Conservation (phyloP, 2,329 filamentous ascomycete genomes). For the Neonectria faginata region DNA sequence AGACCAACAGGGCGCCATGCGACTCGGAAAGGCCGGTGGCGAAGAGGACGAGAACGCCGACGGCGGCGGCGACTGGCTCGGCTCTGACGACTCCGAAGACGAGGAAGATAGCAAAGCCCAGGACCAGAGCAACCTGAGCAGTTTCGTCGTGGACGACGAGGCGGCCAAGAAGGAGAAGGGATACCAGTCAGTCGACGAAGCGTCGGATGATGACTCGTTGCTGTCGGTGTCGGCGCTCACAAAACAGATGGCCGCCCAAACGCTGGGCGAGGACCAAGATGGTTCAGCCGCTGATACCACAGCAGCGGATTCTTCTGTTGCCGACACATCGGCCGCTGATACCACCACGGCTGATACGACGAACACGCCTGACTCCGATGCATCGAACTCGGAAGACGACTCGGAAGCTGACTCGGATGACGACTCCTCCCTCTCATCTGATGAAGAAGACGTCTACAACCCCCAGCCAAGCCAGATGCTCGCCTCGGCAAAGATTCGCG, state of each 20-base stretch:
- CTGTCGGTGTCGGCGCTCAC: constrained; percentile 53
- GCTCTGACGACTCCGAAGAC: constrained; percentile 74
- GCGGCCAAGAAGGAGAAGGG: constrained; percentile 49
- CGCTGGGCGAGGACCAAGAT: constrained; percentile 46
- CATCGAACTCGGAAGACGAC: constrained; percentile 38
- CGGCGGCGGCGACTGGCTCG: constrained; percentile 83
- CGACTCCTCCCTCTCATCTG: constrained; percentile 38
- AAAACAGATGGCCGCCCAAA: constrained; percentile 53
- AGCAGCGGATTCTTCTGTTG: constrained; percentile 15
- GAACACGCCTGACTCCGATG: constrained; percentile 28
- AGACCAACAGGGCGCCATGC: constrained; percentile 68
- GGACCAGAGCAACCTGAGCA: constrained; percentile 65
- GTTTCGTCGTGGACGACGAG: constrained; percentile 67
- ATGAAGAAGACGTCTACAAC: constrained; percentile 54
- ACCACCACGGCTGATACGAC: constrained; percentile 27
- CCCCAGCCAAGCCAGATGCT: constrained; percentile 58
- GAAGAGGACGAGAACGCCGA: constrained; percentile 90
- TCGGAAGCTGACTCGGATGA: constrained; percentile 49
- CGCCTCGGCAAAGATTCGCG: constrained; percentile 90
- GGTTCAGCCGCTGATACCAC: constrained; percentile 30
- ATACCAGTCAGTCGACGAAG: constrained; percentile 42
- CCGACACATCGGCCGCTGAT: constrained; percentile 25
- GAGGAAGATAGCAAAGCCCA: constrained; percentile 67
- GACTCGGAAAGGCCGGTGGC: constrained; percentile 83
- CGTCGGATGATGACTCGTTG: constrained; percentile 49